phyloP scores from a whole-genome alignment of 495 filamentous ascomycete species.

The Lophiostoma macrostomum region DNA sequence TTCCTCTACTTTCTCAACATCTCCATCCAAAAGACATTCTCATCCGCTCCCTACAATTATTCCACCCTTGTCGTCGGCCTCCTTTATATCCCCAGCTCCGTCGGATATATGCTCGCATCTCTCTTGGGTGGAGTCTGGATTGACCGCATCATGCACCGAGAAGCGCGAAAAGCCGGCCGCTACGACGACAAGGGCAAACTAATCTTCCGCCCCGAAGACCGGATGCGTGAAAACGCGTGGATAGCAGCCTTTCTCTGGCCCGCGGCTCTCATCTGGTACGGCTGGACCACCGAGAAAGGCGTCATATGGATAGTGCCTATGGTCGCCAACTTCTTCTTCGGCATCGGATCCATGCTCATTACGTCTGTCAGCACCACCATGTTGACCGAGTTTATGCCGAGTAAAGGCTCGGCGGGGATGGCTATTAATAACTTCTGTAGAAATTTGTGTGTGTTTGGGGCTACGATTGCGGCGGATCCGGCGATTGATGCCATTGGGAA shows the following conservation, averaged over 20 bases:
- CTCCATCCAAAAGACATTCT: constrained; percentile 74
- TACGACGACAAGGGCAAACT: constrained; percentile 69
- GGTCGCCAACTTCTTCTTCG: constrained; percentile 86
- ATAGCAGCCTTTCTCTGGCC: constrained; percentile 76
- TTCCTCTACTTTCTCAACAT: constrained; percentile 86
- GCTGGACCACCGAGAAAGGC: constrained; percentile 59
- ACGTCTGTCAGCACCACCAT: constrained; percentile 52
- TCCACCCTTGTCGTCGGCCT: constrained; percentile 70
- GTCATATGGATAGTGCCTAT: constrained; percentile 61
- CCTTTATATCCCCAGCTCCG: constrained; percentile 74
- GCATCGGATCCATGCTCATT: constrained; percentile 88
- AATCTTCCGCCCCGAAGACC: constrained; percentile 77
- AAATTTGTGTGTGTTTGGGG: constrained; percentile 82
- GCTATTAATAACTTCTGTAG: constrained; percentile 81
- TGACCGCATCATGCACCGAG: constrained; percentile 82
- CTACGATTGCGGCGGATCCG: constrained; percentile 69
- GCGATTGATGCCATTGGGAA: constrained; percentile 76
- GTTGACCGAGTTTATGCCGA: constrained; percentile 77
- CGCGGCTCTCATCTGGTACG: constrained; percentile 62
- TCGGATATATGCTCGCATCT: constrained; percentile 75
- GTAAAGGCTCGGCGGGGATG: constrained; percentile 68
- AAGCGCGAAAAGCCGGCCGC: constrained; percentile 67
- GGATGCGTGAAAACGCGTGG: constrained; percentile 88
- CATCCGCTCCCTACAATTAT: constrained; percentile 69
- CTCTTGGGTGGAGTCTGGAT: constrained; percentile 80